Conservation (phyloP, 169 alveolate species). For the Perkinsus chesapeaki region DNA sequence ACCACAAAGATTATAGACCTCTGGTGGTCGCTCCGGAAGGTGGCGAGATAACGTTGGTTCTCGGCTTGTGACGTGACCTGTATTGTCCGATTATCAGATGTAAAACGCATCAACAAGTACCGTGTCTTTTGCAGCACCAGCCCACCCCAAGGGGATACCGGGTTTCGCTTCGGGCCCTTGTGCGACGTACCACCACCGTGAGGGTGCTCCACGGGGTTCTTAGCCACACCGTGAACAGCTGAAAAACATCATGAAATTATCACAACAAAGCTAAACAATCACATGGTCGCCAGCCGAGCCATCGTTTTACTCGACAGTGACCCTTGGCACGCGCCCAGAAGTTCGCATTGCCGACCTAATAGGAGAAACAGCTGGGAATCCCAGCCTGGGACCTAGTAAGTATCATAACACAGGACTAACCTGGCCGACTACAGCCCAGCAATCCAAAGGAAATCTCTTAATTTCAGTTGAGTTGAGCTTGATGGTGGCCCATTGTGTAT, state of each 20-base stretch:
- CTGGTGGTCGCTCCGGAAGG: not conserved
- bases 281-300: not conserved
- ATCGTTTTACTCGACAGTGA: not conserved
- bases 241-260: not conserved
- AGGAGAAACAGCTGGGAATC: no score
- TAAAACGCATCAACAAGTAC: not conserved
- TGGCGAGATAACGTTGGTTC: not conserved
- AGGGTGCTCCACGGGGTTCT: not conserved
- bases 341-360: not conserved
- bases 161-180: not conserved
- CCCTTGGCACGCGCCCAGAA: slow-evolving; percentile 1
- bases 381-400: not conserved
- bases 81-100: not conserved
- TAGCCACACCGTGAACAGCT: not conserved
- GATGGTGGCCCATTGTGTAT: slow-evolving; percentile 60
- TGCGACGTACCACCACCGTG: not conserved
- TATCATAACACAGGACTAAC: slow-evolving; percentile 5
- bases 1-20: not conserved
- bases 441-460: slow-evolving; percentile 65
- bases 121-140: not conserved
- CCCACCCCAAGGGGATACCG: not conserved
- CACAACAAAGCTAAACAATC: no score
- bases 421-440: slow-evolving; percentile 81
- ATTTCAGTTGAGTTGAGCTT: slow-evolving; percentile 71
- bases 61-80: slow-evolving; percentile 4